phyloP scores from a whole-genome alignment of 306 rosid genomes.

The Fragaria nilgerrensis region DNA sequence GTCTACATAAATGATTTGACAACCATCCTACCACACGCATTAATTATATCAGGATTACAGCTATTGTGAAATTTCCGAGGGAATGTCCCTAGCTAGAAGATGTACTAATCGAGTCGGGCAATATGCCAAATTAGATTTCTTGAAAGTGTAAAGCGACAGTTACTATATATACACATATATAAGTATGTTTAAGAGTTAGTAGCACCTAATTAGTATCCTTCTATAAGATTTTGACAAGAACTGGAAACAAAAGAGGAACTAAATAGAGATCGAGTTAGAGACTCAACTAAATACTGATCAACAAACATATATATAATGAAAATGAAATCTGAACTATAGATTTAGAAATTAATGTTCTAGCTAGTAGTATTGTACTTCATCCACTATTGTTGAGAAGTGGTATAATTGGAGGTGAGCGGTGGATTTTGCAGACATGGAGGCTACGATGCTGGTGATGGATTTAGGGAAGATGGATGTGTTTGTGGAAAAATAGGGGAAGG shows the following conservation, averaged over 20 bases:
- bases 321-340: not conserved
- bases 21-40: constrained; percentile 4
- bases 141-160: not conserved
- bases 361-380: not conserved
- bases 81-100: constrained; percentile 8
- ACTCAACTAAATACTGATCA: not conserved
- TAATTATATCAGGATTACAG: not conserved
- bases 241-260: not conserved
- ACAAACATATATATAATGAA: not conserved
- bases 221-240: not conserved
- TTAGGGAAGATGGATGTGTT: too few species aligned
- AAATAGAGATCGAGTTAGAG: not conserved
- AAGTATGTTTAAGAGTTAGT: not conserved
- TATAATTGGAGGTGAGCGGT: too few species aligned
- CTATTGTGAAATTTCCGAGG: not conserved
- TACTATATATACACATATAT: not conserved
- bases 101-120: constrained; percentile 5
- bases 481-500: too few species aligned
- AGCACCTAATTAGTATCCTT: not conserved
- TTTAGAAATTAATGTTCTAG: not conserved
- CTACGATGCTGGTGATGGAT: too few species aligned
- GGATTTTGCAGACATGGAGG: too few species aligned
- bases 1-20: not conserved
- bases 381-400: not conserved
- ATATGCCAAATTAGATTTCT: constrained; percentile 5